Conservation (phyloP, 2,329 filamentous ascomycete species). For the Teratosphaeria destructans region DNA sequence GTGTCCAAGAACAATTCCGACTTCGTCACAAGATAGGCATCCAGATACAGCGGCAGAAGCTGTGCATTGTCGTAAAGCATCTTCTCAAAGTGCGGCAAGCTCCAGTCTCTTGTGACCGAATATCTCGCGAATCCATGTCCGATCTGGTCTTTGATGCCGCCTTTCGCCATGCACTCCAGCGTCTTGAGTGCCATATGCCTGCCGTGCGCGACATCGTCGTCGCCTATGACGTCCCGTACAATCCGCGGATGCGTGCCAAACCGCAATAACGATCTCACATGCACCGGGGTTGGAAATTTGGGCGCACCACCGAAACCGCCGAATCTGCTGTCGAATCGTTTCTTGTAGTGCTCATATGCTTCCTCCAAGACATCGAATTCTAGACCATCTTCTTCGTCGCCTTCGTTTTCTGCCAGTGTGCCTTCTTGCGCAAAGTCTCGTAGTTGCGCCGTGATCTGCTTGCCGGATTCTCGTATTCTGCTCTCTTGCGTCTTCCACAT, state of each 20-base stretch:
- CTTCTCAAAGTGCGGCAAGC: conserved; percentile 92
- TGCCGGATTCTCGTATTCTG: conserved; percentile 73
- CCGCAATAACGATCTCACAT: conserved; percentile 70
- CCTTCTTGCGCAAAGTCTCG: conserved; percentile 84
- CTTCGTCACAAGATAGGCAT: conserved; percentile 64
- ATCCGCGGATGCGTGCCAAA: conserved; percentile 60
- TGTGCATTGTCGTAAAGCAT: conserved; percentile 90
- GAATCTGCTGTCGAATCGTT: conserved; percentile 66
- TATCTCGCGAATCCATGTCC: conserved; percentile 74
- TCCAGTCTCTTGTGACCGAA: conserved; percentile 86
- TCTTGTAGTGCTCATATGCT: conserved; percentile 68
- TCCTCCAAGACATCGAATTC: conserved; percentile 89
- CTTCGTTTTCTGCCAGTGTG: conserved; percentile 39
- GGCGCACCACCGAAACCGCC: conserved; percentile 69
- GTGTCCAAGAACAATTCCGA: conserved; percentile 65
- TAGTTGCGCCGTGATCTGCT: conserved; percentile 70
- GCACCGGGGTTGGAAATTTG: conserved; percentile 83
- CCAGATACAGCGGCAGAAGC: conserved; percentile 70
- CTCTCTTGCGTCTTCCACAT: conserved; percentile 76
- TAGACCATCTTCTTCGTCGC: conserved; percentile 48
- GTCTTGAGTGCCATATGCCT: conserved; percentile 72
- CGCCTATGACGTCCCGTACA: conserved; percentile 80
- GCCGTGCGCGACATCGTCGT: conserved; percentile 62
- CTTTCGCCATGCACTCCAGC: conserved; percentile 63
- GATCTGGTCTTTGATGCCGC: conserved; percentile 64